Base-by-base conservation (phyloP, 192 early-diverging fungal genomes). In the Funneliformis mosseae region DNA sequence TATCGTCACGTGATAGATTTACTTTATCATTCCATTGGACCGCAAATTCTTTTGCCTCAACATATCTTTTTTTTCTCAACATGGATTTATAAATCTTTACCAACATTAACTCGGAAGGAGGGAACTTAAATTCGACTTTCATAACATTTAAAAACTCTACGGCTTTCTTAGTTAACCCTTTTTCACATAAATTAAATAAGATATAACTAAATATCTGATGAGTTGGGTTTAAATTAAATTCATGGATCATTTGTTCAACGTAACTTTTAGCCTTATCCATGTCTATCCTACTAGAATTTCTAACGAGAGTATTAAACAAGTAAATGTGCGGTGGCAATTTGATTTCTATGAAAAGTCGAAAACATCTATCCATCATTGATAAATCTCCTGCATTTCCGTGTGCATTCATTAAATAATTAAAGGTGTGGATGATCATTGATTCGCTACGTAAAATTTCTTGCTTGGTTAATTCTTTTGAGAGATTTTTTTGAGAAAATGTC, bases 371-470 rank as follows among this genome's bases (percentile, higher is more conserved):
- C 68, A 70, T 70, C 41, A n/a, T 8, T 45, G 10, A 42, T 11
- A 70, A 70, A 21, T 70, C n/a, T 70, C 68, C 68, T 43, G 28
- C n/a, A 43, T 70, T 43, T n/a, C 68, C 68, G 42, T 70, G n/a
- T 43, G 39, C 33, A 43, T 41, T 42, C 39, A 70, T 70, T 41
- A 70, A 43, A 43, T n/a, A 70, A 43, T 42, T 70, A n/a, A 70
- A 70, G 4, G 68, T 41, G 2, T 41, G 16, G 11, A 18, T 21
- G 9, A 70, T 18, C 21, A 55, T 55, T 18, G 50, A 21, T 5
- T 7, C 0, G 18, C 21, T 55, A 21, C 50, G 50, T 55, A 55
- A 55, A 55, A 55, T 55, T 55, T 55, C 50, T 55, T 21, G 16
- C 21, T 18, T 55, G 5, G 18, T 55, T 21, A 55, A 21, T 55